Percentiles rank a stretch among this genome's conserved stretches.
Conservation (phyloP, 495 filamentous ascomycete genomes). For the Xylaria nigripes region DNA sequence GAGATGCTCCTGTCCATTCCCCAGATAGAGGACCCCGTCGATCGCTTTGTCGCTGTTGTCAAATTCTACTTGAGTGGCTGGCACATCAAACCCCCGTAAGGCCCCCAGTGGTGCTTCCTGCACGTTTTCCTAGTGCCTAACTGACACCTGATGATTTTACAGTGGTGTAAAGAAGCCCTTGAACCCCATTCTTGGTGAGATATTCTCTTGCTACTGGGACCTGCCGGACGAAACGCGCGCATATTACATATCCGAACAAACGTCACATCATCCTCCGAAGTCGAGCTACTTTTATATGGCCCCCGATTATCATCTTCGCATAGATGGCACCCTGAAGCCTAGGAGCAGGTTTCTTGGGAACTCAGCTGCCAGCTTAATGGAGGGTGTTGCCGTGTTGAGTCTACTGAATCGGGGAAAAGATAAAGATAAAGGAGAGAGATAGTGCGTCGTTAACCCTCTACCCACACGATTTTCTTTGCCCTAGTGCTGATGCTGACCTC, state of each 20-base stretch:
- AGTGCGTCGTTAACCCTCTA: conserved; percentile 49
- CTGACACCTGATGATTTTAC: conserved; percentile 17
- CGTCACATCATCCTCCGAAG: conserved; percentile 95
- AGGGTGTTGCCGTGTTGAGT: conserved; percentile 81
- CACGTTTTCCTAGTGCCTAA: not conserved
- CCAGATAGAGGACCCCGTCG: conserved; percentile 77
- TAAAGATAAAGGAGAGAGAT: conserved; percentile 67
- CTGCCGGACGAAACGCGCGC: conserved; percentile 76
- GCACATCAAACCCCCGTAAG: conserved; percentile 95
- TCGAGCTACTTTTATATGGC: conserved; percentile 99
- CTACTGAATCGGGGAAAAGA: conserved; percentile 67
- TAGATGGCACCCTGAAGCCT: conserved; percentile 95
- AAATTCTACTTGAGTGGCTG: conserved; percentile 98
- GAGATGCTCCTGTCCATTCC: conserved; percentile 88
- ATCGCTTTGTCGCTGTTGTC: conserved; percentile 87
- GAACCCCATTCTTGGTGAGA: conserved; percentile 94
- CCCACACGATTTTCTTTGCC: not conserved
- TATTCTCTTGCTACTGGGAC: conserved; percentile 93
- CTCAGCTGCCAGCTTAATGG: conserved; percentile 97
- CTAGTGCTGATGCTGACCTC: not conserved
- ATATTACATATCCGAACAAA: conserved; percentile 96
- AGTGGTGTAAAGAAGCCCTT: conserved; percentile 98
- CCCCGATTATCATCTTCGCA: conserved; percentile 86
- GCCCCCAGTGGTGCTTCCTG: not conserved
- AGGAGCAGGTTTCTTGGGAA: conserved; percentile 94